Evolutionary conservation across 441 rosid species (phyloP).

Genomic region (Cnidoscolus chayamansa): DNA sequence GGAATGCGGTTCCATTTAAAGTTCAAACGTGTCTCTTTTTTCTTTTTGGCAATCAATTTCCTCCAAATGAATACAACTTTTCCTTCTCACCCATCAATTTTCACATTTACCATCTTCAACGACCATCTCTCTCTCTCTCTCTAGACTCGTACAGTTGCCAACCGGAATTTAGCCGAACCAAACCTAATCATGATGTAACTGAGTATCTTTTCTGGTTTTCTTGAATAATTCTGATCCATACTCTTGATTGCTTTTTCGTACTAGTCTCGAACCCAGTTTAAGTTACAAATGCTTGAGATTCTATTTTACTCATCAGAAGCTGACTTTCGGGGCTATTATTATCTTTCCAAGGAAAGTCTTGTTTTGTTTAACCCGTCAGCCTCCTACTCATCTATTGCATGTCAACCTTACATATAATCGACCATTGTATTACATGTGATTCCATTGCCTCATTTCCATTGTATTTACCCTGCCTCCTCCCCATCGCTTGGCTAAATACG

Average conservation of each 20-base stretch:
- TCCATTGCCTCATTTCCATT: no score
- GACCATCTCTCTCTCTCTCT: background rate
- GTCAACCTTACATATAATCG: no score
- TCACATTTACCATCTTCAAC: slow-evolving; percentile 45
- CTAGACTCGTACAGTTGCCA: background rate
- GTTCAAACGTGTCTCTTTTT: slow-evolving; percentile 4
- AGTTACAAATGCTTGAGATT: background rate
- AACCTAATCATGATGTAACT: no score
- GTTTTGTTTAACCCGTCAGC: no score
- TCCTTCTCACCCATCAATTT: slow-evolving; percentile 37
- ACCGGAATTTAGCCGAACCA: slow-evolving; percentile 6
- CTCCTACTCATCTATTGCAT: no score
- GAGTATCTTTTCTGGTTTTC: no score
- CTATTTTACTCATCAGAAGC: background rate
- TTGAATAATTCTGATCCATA: no score
- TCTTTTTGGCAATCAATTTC: slow-evolving; percentile 19
- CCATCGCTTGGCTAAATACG: no score
- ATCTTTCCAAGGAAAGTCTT: no score
- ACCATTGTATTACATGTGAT: no score
- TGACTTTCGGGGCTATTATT: background rate
- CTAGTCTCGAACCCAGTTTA: background rate
- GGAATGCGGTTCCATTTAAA: slow-evolving; percentile 39
- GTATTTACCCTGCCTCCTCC: no score
- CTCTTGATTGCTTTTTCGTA: background rate
- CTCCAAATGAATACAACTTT: slow-evolving; percentile 21